Percentiles rank a stretch among this genome's conserved stretches.
Evolutionary conservation across 2,329 filamentous ascomycete genomes (phyloP).

Genomic region (Apiospora rasikravindrae): DNA sequence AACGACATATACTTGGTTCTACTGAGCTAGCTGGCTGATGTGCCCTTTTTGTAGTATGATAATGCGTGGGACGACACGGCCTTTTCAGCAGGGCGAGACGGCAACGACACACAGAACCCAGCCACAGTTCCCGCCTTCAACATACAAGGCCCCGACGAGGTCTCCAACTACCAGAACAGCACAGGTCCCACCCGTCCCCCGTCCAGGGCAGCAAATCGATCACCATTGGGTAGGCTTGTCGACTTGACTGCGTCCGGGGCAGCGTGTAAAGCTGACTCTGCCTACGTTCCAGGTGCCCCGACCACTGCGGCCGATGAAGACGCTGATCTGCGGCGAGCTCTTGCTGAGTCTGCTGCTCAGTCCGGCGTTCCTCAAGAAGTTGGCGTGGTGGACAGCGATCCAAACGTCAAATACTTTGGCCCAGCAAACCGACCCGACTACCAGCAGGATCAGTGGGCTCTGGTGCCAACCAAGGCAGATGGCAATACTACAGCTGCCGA

Average conservation of each 20-base stretch:
- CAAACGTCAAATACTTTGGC: conserved; percentile 56
- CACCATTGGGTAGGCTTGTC: conserved; percentile 58
- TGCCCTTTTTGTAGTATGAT: conserved; percentile 47
- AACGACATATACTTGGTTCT: not conserved
- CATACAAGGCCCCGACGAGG: conserved; percentile 58
- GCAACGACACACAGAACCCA: conserved; percentile 44
- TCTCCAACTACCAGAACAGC: conserved; percentile 47
- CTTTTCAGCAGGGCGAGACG: conserved; percentile 60
- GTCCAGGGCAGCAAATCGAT: conserved; percentile 62
- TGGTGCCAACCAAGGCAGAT: conserved; percentile 51
- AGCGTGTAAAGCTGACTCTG: conserved; percentile 45
- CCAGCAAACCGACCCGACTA: conserved; percentile 63
- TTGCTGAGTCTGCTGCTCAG: conserved; percentile 52
- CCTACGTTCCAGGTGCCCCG: conserved; percentile 41
- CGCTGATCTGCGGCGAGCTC: conserved; percentile 59
- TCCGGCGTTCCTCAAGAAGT: conserved; percentile 59
- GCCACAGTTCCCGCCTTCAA: conserved; percentile 55
- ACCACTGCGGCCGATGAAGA: conserved; percentile 53
- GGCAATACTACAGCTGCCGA: conserved; percentile 36
- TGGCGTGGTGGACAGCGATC: conserved; percentile 49
- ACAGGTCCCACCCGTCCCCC: conserved; percentile 65
- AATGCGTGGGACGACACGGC: conserved; percentile 58
- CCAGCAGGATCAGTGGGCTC: conserved; percentile 61
- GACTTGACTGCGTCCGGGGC: conserved; percentile 52
- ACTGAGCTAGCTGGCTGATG: conserved; percentile 43